phyloP scores from a whole-genome alignment of 352 stramenopile species.

The Phytopythium kandeliae region DNA sequence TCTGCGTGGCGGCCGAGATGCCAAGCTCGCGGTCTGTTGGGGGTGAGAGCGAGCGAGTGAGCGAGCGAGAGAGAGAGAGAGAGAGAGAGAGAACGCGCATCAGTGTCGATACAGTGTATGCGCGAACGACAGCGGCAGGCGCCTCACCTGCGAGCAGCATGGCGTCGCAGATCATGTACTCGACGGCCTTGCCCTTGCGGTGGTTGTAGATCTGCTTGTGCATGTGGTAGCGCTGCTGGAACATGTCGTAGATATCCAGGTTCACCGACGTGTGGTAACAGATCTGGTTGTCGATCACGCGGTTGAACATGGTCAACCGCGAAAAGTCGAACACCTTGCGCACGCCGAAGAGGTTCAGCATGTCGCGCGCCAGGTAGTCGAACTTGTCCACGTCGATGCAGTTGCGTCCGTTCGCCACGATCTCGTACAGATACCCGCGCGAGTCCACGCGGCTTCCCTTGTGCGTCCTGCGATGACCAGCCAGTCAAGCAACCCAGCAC shows the following conservation, averaged over 20 bases:
- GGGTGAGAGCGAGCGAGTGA: too few species aligned
- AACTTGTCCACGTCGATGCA: constrained; percentile 92
- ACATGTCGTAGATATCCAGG: constrained; percentile 86
- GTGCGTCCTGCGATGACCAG: constrained; percentile 46
- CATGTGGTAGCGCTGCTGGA: constrained; percentile 87
- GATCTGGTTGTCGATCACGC: constrained; percentile 83
- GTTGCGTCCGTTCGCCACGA: constrained; percentile 88
- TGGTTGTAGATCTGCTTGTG: constrained; percentile 90
- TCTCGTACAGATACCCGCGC: constrained; percentile 86
- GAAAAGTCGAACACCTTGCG: constrained; percentile 75
- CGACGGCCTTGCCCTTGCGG: constrained; percentile 82
- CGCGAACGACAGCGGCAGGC: neutral
- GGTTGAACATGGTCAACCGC: constrained; percentile 77
- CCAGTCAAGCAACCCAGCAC: too few species aligned
- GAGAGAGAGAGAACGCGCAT: too few species aligned
- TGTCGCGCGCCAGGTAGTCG: constrained; percentile 87
- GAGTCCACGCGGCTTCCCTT: constrained; percentile 37
- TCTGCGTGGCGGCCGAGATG: constrained; percentile 60
- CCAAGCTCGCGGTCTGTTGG: constrained; percentile 54
- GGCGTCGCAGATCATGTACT: constrained; percentile 90
- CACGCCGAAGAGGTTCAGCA: constrained; percentile 80
- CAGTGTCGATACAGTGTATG: too few species aligned
- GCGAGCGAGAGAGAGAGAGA: too few species aligned
- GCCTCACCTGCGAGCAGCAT: constrained; percentile 66
- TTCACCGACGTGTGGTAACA: constrained; percentile 88